phyloP scores from a whole-genome alignment of 768 basidiomycete genomes.

The Russula sp. region DNA sequence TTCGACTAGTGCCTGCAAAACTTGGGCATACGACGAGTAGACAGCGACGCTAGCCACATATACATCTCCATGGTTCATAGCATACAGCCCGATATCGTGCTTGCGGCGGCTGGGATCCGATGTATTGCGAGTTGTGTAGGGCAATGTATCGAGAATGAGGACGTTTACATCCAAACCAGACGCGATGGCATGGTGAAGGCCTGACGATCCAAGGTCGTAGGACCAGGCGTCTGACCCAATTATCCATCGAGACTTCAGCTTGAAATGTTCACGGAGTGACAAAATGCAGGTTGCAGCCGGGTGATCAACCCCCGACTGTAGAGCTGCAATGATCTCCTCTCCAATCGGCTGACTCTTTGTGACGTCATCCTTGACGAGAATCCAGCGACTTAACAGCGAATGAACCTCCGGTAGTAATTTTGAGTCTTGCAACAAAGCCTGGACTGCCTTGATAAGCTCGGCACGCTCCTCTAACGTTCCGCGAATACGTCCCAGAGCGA shows the following conservation, averaged over 20 bases:
- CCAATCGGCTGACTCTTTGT: constrained; percentile 55
- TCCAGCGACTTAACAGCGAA: constrained; percentile 71
- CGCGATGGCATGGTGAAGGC: constrained; percentile 92
- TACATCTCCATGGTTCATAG: constrained; percentile 96
- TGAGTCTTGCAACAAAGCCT: constrained; percentile 53
- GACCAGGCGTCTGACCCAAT: constrained; percentile 99
- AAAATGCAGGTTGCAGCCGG: constrained; percentile 53
- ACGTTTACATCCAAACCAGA: constrained; percentile 91
- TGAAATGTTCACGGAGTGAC: constrained; percentile 53
- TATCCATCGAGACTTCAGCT: constrained; percentile 83
- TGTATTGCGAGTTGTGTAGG: constrained; percentile 74
- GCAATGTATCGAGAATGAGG: constrained; percentile 87
- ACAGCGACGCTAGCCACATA: constrained; percentile 95
- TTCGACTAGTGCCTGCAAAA: constrained; percentile 84
- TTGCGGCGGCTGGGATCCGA: constrained; percentile 73
- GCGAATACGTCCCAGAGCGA: constrained; percentile 86
- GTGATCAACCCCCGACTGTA: constrained; percentile 40
- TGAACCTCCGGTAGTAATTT: constrained; percentile 53
- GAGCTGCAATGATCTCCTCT: constrained; percentile 46
- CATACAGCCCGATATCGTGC: constrained; percentile 95
- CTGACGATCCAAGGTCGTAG: constrained; percentile 92
- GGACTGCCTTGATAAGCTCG: constrained; percentile 58
- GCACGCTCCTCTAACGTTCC: constrained; percentile 73
- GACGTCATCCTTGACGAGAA: constrained; percentile 68
- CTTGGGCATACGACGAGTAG: constrained; percentile 92